phyloP scores from a whole-genome alignment of 2,329 filamentous ascomycete genomes.

The Stachybotrys chlorohalonatus region DNA sequence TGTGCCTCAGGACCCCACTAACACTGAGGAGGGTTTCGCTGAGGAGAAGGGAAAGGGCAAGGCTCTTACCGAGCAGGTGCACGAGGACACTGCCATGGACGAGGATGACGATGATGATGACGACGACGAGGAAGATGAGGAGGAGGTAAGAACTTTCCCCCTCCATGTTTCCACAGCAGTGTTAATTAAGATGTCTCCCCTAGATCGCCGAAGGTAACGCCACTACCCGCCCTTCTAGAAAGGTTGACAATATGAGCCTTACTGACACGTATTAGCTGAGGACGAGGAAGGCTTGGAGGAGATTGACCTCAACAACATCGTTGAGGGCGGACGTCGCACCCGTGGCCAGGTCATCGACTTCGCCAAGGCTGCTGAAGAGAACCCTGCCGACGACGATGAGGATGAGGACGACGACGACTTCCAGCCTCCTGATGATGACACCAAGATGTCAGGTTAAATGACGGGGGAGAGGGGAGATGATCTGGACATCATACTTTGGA shows the following conservation, averaged over 20 bases:
- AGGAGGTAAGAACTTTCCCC: conserved; percentile 5
- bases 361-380: conserved; percentile 77
- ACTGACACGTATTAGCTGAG: conserved; percentile 4
- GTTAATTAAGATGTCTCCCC: conserved; percentile 12
- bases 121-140: conserved; percentile 33
- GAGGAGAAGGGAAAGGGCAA: conserved; percentile 86
- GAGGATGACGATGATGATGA: conserved; percentile 70
- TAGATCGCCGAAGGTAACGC: not conserved
- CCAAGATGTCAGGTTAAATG: conserved; percentile 50
- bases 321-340: conserved; percentile 69
- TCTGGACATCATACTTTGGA: not conserved
- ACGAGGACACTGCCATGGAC: conserved; percentile 58
- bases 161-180: not conserved
- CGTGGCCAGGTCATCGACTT: conserved; percentile 91
- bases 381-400: conserved; percentile 65
- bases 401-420: conserved; percentile 70
- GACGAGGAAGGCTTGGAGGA: conserved; percentile 82
- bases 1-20: conserved; percentile 35
- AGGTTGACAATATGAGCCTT: conserved; percentile 6
- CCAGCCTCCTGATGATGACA: conserved; percentile 53
- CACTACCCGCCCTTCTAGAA: not conserved
- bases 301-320: conserved; percentile 85
- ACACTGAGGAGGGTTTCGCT: conserved; percentile 26
- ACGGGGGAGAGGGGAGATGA: not conserved
- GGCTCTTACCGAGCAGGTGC: conserved; percentile 40